Evolutionary conservation across 2,329 filamentous ascomycete species (phyloP), one percentile per base, ranked within the genome.

Genomic region (Penicillium sp.): DNA sequence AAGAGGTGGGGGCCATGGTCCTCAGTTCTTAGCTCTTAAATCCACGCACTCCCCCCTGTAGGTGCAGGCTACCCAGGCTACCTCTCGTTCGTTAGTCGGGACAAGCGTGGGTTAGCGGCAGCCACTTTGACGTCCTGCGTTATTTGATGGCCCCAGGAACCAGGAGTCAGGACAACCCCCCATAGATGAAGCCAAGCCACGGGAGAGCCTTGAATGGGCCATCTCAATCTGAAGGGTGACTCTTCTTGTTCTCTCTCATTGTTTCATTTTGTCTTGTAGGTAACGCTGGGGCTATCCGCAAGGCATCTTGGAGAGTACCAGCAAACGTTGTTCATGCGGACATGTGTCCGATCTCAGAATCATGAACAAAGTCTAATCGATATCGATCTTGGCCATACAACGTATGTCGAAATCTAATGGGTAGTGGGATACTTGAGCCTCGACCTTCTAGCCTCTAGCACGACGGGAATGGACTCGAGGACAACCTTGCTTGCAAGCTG

Each of bases 11-110:
- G 8, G 54, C 57, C 51, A 11, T 6, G 17, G 43, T n/a, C 15
- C 43, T 47, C 10, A n/a, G 14, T 15, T 15, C 25, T 11, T 14
- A 47, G 54, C 47, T 62, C 62, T 61, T 68, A 67, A 42, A 54
- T 55, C 61, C 66, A 68, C 65, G 66, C 66, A 67, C 66, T 51
- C 47, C 54, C 59, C 55, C 55, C 58, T 48, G 28, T 41, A 37
- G 52, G 52, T 34, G 48, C 56, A 35, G 31, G 57, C 55, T 48
- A 28, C 28, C 60, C 56, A 35, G 31, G 57, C 55, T 48, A 28
- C 28, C 60, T 52, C 45, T 55, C 51, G 22, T 45, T 20, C 14
- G 54, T 49, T 54, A 54, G 31, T 49, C 55, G 52, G 50, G 52
- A 7, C 28, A 48, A 34, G 28, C 31, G 28, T 48, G 28, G 28